Evolutionary conservation across 2,329 filamentous ascomycete species (phyloP), one percentile per base, ranked within the genome.

Genomic region (Coniochaeta pulveracea): DNA sequence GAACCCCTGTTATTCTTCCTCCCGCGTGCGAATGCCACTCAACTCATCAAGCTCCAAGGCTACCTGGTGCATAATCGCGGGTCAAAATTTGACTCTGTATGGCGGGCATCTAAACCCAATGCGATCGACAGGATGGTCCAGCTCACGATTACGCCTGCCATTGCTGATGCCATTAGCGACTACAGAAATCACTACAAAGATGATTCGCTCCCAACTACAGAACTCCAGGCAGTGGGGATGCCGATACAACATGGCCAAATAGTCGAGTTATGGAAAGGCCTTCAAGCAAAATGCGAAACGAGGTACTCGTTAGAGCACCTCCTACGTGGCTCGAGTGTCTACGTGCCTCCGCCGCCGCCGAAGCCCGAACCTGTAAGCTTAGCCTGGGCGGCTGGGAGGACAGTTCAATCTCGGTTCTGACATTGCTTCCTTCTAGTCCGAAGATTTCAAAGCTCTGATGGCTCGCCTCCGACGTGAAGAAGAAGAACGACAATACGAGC

Each of bases 381-480:
- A n/a, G n/a, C n/a, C n/a, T n/a, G n/a, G n/a, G n/a, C n/a, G n/a
- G n/a, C n/a, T n/a, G n/a, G n/a, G n/a, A n/a, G n/a, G n/a, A n/a
- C n/a, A n/a, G n/a, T n/a, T n/a, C n/a, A n/a, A n/a, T n/a, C n/a
- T n/a, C n/a, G n/a, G n/a, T n/a, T n/a, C n/a, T n/a, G n/a, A 10
- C n/a, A 28, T 28, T 23, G 10, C 12, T 17, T 6, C 17, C 14
- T 15, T 35, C 8, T 38, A 93, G 76, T 80, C 80, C 1, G 63
- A 76, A 6, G 81, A 93, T 58, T 96, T 89, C 61, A 83, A 85
- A 54, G 80, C 79, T 6, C 65, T 94, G 2, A 96, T 96, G 85
- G 76, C 77, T 16, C 76, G 80, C 11, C 74, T 98, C 14, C 84
- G 85, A 41, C 75, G 71, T 39, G 78, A 91, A 47, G 81, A 89